These are phyloP conservation scores for Coemansia sp. DNA, from an alignment of 192 early-diverging fungal species.

Conservation along the genomic window DNA sequence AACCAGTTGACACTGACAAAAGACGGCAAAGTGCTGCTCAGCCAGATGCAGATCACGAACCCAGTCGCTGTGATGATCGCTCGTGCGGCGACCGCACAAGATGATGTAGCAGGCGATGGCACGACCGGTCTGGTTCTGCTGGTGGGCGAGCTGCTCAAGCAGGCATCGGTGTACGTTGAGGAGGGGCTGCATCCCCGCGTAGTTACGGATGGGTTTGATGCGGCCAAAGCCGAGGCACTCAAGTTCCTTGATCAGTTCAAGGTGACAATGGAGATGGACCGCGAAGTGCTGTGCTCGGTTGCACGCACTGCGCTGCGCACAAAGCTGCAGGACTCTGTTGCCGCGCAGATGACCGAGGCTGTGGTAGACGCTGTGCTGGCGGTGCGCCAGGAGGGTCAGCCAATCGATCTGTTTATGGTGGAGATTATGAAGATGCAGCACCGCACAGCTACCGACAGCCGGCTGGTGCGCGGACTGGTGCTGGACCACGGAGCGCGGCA, in stretches of 20 bases:
- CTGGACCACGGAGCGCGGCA: slow-evolving; percentile 99
- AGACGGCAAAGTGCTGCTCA: slow-evolving; percentile 98
- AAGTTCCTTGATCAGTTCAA: slow-evolving; percentile 91
- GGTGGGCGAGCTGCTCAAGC: slow-evolving; percentile 96
- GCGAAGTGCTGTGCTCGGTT: slow-evolving; percentile 84
- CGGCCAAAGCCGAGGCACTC: slow-evolving; percentile 93
- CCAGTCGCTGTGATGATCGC: slow-evolving; percentile 99
- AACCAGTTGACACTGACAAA: slow-evolving; percentile 97
- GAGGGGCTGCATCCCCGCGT: slow-evolving; percentile 97
- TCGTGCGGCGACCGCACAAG: slow-evolving; percentile 97
- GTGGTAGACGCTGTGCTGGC: slow-evolving; percentile 95
- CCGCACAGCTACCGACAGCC: slow-evolving; percentile 95
- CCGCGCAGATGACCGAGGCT: slow-evolving; percentile 92
- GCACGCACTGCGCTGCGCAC: slow-evolving; percentile 95
- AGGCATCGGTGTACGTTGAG: slow-evolving; percentile 87
- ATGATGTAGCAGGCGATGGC: slow-evolving; percentile 98
- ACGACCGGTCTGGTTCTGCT: slow-evolving; percentile 96
- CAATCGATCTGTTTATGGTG: slow-evolving; percentile 99
- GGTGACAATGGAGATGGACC: slow-evolving; percentile 76
- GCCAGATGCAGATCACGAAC: slow-evolving; percentile 99
- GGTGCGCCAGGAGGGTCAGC: slow-evolving; percentile 74
- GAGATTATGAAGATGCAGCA: slow-evolving; percentile 99
- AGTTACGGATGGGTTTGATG: slow-evolving; percentile 94
- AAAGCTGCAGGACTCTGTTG: slow-evolving; percentile 87
- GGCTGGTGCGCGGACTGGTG: slow-evolving; percentile 90